These are phyloP conservation scores for Spatholobus suberectus DNA, from an alignment of 306 rosid species.

Conservation along the genomic window DNA sequence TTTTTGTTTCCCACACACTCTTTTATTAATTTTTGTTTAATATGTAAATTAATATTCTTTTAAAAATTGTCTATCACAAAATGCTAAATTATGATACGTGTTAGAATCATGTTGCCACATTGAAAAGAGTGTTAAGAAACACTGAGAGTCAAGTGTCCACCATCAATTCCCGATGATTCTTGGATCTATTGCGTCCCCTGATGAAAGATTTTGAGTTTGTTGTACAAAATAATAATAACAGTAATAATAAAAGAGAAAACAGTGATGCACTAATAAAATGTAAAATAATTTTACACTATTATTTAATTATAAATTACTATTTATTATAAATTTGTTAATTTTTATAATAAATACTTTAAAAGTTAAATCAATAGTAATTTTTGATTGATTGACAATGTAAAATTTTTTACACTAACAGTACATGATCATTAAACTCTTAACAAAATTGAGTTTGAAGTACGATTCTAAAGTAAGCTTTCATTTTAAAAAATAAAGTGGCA, in stretches of 20 bases:
- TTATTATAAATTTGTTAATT: too few species aligned
- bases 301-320: too few species aligned
- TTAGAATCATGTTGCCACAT: neutral
- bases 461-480: neutral
- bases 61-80: neutral
- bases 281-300: too few species aligned
- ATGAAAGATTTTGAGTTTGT: neutral
- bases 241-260: too few species aligned
- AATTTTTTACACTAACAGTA: too few species aligned
- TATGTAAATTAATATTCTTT: neutral
- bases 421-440: too few species aligned
- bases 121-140: neutral
- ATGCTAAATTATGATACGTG: neutral
- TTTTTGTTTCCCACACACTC: neutral
- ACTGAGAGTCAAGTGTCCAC: neutral
- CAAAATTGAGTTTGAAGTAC: neutral
- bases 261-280: too few species aligned
- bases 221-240: too few species aligned
- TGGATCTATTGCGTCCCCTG: neutral
- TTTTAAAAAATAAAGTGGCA: neutral
- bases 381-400: too few species aligned
- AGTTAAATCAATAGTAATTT: too few species aligned
- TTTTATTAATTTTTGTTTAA: neutral
- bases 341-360: too few species aligned
- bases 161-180: neutral